Evolutionary conservation across 345 rosid species (phyloP).

Genomic region (Microcos paniculata): DNA sequence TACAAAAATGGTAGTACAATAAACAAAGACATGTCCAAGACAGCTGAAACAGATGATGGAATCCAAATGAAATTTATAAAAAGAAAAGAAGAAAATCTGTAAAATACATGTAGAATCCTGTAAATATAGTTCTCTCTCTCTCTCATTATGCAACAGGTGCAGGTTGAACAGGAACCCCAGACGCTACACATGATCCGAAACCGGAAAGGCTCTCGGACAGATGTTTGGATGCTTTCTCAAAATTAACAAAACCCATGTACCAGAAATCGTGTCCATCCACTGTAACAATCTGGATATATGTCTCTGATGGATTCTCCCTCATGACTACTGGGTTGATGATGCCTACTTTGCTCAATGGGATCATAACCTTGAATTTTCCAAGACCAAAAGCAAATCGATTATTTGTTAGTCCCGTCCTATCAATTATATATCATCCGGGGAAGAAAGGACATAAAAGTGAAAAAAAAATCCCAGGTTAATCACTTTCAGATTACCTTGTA

Average conservation of each 20-base stretch:
- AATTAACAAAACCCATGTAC: conserved; percentile 75
- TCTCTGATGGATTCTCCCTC: conserved; percentile 52
- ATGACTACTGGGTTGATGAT: conserved; percentile 41
- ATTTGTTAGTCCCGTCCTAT: not conserved
- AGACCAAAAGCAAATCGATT: not conserved
- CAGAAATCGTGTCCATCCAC: conserved; percentile 70
- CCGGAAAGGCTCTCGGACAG: conserved; percentile 35
- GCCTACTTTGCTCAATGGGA: conserved; percentile 44
- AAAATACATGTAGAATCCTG: not conserved
- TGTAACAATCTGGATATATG: conserved; percentile 52
- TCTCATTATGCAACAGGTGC: not conserved
- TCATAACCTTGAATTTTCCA: conserved; percentile 32
- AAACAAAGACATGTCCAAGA: not conserved
- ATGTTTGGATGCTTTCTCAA: conserved; percentile 57
- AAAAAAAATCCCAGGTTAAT: not conserved
- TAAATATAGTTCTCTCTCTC: not conserved
- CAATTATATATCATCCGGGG: not conserved
- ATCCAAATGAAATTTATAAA: not conserved
- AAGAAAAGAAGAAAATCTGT: not conserved
- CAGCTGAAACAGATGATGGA: not conserved
- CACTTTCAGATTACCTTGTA: conserved; percentile 47
- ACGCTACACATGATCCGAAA: conserved; percentile 29
- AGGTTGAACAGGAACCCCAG: conserved; percentile 31
- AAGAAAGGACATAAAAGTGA: not conserved
- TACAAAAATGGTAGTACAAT: not conserved